These are phyloP conservation scores for Aspergillus candidus DNA, from an alignment of 2,329 filamentous ascomycete genomes.

Conservation along the genomic window DNA sequence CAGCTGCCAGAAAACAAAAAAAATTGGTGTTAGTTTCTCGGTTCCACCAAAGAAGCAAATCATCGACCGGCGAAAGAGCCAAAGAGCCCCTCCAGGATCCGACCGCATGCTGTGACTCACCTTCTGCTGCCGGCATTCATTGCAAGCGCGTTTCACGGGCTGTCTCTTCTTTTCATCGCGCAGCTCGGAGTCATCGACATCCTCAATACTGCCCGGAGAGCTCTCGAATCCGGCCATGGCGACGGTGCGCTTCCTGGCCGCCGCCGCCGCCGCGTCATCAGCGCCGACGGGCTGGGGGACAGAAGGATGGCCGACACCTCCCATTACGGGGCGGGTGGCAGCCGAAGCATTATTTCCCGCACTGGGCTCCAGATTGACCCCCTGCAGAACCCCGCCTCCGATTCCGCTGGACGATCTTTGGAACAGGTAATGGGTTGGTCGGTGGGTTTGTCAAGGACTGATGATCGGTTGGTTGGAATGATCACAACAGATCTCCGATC, in stretches of 20 bases:
- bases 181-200: slow-evolving; percentile 39
- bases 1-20: slow-evolving; percentile 41
- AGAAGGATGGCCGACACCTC: slow-evolving; percentile 27
- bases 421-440: slow-evolving; percentile 34
- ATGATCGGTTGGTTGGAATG: too few relatives aligned
- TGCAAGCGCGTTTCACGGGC: slow-evolving; percentile 58
- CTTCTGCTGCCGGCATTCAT: slow-evolving; percentile 66
- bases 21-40: slow-evolving; percentile 1
- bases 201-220: slow-evolving; percentile 43
- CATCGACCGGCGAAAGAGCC: not conserved
- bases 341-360: slow-evolving; percentile 31
- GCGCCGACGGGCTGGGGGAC: slow-evolving; percentile 21
- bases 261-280: slow-evolving; percentile 26
- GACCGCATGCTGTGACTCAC: slow-evolving; percentile 33
- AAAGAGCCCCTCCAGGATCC: not conserved
- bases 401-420: slow-evolving; percentile 28
- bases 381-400: slow-evolving; percentile 30
- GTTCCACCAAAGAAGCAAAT: too few relatives aligned
- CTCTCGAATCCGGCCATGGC: slow-evolving; percentile 41
- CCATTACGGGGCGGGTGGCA: slow-evolving; percentile 33
- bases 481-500: slow-evolving; percentile 12
- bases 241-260: slow-evolving; percentile 39
- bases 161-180: slow-evolving; percentile 41
- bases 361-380: slow-evolving; percentile 19
- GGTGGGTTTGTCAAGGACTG: not conserved